Conservation (phyloP, 352 stramenopile genomes). For the Globisporangium megalacanthum region DNA sequence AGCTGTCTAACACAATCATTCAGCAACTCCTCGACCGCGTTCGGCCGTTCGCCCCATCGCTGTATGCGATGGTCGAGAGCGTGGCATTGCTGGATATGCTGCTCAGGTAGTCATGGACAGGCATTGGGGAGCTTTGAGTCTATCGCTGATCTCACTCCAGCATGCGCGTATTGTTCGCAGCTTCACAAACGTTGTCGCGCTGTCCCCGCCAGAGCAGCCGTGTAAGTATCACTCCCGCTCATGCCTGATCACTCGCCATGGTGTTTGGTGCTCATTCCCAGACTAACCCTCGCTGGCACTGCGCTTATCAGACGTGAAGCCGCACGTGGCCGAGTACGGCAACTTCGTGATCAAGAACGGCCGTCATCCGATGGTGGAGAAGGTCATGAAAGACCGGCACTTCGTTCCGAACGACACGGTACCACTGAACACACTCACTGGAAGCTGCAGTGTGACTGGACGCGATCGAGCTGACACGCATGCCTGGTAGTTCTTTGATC, state of each 20-base stretch:
- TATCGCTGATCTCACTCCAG: too few species aligned
- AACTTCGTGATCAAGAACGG: slow-evolving; percentile 80
- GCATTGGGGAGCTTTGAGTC: not conserved
- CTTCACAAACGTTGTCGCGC: slow-evolving; percentile 85
- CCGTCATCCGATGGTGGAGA: slow-evolving; percentile 73
- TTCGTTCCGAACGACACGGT: slow-evolving; percentile 89
- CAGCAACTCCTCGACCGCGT: slow-evolving; percentile 82
- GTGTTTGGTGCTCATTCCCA: too few species aligned
- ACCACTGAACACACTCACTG: too few species aligned
- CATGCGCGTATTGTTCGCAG: too few species aligned
- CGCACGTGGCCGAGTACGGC: slow-evolving; percentile 56
- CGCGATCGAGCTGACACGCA: not conserved
- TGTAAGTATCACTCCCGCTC: too few species aligned
- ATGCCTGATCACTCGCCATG: too few species aligned
- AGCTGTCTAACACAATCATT: slow-evolving; percentile 84
- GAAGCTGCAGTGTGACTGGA: not conserved
- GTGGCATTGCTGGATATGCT: slow-evolving; percentile 91
- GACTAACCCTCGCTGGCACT: too few species aligned
- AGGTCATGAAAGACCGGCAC: slow-evolving; percentile 45
- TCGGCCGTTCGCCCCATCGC: slow-evolving; percentile 48
- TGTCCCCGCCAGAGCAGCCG: slow-evolving; percentile 65
- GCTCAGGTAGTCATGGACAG: slow-evolving; percentile 42
- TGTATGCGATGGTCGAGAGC: slow-evolving; percentile 88
- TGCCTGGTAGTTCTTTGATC: slow-evolving; percentile 54
- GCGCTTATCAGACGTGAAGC: slow-evolving; percentile 74